Evolutionary conservation across 768 basidiomycete genomes (phyloP).

Genomic region (Amanita pseudoporphyria): DNA sequence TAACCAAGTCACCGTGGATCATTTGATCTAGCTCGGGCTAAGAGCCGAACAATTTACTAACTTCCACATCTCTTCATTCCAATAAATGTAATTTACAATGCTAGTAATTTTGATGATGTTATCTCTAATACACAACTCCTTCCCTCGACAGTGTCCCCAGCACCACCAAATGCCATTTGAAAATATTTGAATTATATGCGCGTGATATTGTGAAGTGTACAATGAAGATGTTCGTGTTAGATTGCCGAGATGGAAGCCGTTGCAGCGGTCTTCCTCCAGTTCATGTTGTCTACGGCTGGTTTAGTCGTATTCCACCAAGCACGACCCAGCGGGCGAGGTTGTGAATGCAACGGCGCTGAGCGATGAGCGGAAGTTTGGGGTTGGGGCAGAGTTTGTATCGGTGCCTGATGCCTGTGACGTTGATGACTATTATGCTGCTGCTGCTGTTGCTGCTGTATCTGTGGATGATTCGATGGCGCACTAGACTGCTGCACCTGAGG

Average conservation of each 20-base stretch:
- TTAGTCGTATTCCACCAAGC: not conserved
- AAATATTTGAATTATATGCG: no score
- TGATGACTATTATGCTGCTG: not conserved
- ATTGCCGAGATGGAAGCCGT: not conserved
- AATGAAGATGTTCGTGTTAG: not conserved
- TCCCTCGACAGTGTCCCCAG: no score
- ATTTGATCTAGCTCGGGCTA: no score
- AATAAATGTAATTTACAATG: no score
- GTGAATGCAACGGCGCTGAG: not conserved
- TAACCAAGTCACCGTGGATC: no score
- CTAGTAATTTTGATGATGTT: no score
- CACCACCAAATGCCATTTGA: no score
- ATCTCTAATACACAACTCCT: no score
- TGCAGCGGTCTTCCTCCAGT: not conserved
- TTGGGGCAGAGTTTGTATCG: not conserved
- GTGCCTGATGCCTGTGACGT: not conserved
- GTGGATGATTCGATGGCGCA: not conserved
- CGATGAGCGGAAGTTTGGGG: not conserved
- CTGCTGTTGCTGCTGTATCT: not conserved
- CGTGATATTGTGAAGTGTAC: no score
- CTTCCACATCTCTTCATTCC: no score
- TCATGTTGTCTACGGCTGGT: not conserved
- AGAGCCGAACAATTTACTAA: no score
- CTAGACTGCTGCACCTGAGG: not conserved
- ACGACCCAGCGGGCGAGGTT: not conserved